A percentile compares a stretch with the other conserved stretches of the same genome.
phyloP scores from a whole-genome alignment of 352 stramenopile species.

The Globisporangium viniferum region DNA sequence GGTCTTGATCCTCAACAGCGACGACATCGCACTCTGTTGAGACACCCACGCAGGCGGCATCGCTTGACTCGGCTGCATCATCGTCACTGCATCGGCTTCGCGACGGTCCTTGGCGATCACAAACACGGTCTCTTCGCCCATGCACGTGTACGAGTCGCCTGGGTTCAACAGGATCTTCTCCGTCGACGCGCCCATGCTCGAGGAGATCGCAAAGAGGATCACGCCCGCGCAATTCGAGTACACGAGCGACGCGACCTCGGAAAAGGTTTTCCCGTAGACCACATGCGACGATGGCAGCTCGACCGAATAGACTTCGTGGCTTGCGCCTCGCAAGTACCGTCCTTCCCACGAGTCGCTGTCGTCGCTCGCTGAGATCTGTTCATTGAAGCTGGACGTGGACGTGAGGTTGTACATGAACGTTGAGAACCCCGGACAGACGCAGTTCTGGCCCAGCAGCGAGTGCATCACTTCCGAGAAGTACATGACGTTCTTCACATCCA shows the following conservation, averaged over 20 bases:
- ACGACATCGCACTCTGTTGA: conserved; percentile 13
- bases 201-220: conserved; percentile 71
- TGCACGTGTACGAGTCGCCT: conserved; percentile 67
- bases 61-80: conserved; percentile 13
- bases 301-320: conserved; percentile 80
- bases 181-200: conserved; percentile 13
- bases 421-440: conserved; percentile 80
- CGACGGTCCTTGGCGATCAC: conserved; percentile 69
- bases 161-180: conserved; percentile 76
- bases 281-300: conserved; percentile 48
- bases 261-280: conserved; percentile 69
- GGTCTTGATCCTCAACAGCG: conserved; percentile 12
- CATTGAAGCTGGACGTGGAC: conserved; percentile 71
- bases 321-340: conserved; percentile 69
- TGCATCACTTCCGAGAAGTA: conserved; percentile 81
- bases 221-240: conserved; percentile 76
- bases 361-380: conserved; percentile 21
- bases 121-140: conserved; percentile 65
- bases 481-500: conserved; percentile 74
- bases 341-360: conserved; percentile 56
- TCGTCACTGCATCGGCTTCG: conserved; percentile 41
- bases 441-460: conserved; percentile 83
- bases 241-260: conserved; percentile 70
- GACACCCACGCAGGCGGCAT: conserved; percentile 25
- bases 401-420: conserved; percentile 88